Evolutionary conservation across 1,284 basidiomycete genomes (phyloP), one percentile per base, ranked within the genome.

Genomic region (Microbotryum scabiosae): DNA sequence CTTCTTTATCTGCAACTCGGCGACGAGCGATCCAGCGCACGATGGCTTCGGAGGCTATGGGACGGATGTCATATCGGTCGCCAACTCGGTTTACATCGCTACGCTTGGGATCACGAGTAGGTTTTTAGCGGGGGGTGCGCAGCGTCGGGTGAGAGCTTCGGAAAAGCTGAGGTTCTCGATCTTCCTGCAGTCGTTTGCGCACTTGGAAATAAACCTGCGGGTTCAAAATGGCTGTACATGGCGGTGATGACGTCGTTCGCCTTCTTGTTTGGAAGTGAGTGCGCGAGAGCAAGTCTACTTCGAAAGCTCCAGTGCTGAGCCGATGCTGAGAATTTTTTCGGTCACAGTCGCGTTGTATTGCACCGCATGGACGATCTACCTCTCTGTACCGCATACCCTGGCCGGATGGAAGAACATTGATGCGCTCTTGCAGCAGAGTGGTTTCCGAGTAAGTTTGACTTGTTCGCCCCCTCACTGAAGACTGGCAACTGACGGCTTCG

Each of bases 171-270:
- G 36, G 36, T 41, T 26, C 79, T 88, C 56, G 76, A 30, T 88
- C 60, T 86, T 88, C 75, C 80, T 88, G 61, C 81, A 87, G 65
- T 78, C 84, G 48, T 88, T 57, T 88, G 86, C 77, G 88, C 87
- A 53, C 82, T 92, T 57, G 89, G 89, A 51, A 92, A 92, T 75
- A 82, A 88, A 56, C 88, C 88, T 52, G 87, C 89, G 79, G 89
- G 88, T 51, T 88, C 86, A 10, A 88, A 89, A 76, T 88, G 84
- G 83, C 86, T 84, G 60, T 91, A 85, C 26, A 51, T 62, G 20
- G 69, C 88, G 54, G 77, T 87, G 18, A 59, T 64, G 47, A 69
- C 88, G 54, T 76, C 87, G 16, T 88, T 88, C 71, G 86, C 65
- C 0, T 12, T 36, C 20, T 51, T 70, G 18, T 69, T 71, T 55